phyloP scores from a whole-genome alignment of 345 rosid genomes.

The Geranium rotundifolium region DNA sequence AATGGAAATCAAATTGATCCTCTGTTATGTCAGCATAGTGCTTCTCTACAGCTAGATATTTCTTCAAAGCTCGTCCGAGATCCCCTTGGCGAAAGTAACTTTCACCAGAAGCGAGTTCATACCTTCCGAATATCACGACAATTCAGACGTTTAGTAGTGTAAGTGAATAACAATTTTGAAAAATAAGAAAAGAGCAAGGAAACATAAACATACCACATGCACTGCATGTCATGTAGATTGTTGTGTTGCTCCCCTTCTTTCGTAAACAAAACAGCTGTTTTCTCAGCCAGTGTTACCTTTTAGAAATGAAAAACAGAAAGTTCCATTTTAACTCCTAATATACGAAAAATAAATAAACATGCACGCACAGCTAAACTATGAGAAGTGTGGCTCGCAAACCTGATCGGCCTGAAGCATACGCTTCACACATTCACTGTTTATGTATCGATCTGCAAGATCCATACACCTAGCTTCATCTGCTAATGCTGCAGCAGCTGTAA shows the following conservation, averaged over 20 bases:
- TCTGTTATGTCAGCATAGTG: constrained; percentile 96
- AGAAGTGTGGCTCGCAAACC: constrained; percentile 24
- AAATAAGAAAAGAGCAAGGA: no score
- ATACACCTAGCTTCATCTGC: constrained; percentile 99
- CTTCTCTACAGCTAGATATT: constrained; percentile 94
- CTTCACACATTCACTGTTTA: constrained; percentile 95
- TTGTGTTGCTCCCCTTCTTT: constrained; percentile 98
- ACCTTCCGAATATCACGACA: constrained; percentile 34
- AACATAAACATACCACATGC: constrained; percentile 77
- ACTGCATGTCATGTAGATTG: constrained; percentile 99
- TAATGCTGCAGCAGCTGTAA: constrained; percentile 78
- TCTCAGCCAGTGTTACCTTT: constrained; percentile 86
- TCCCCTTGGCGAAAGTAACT: constrained; percentile 93
- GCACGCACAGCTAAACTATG: constrained; percentile 2
- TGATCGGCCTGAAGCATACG: constrained; percentile 98
- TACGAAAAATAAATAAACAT: not conserved
- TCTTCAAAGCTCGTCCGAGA: constrained; percentile 89
- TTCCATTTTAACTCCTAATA: not conserved
- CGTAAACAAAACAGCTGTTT: constrained; percentile 85
- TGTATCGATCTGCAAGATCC: constrained; percentile 95
- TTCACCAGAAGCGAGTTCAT: constrained; percentile 97
- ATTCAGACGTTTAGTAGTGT: no score
- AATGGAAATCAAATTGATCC: constrained; percentile 97
- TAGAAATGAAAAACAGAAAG: constrained; percentile 8
- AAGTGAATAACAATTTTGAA: no score